Conservation (phyloP, 805 yeast genomes). For the Yamadazyma akitaensis region DNA sequence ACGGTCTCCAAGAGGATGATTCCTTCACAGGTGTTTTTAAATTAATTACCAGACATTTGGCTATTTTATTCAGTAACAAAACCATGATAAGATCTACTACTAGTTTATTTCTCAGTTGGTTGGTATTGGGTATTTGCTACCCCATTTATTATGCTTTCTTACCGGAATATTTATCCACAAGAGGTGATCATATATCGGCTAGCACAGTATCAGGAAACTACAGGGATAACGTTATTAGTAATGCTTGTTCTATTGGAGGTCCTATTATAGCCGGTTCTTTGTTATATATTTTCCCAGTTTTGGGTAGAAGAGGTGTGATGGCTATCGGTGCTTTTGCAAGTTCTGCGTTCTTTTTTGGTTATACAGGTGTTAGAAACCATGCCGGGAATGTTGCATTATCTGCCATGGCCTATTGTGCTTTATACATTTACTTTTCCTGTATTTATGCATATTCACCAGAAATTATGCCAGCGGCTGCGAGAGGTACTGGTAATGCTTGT, state of each 20-base stretch:
- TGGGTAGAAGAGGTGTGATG: constrained; percentile 60
- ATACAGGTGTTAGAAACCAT: constrained; percentile 54
- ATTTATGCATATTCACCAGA: constrained; percentile 36
- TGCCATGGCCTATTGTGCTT: constrained; percentile 43
- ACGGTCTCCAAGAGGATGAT: constrained; percentile 19
- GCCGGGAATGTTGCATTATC: constrained; percentile 41
- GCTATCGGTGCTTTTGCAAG: constrained; percentile 49
- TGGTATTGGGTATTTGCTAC: constrained; percentile 52
- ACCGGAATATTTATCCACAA: constrained; percentile 48
- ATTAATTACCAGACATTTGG: constrained; percentile 33
- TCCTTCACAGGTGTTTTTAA: constrained; percentile 19
- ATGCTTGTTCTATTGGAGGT: constrained; percentile 47
- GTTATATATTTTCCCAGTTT: constrained; percentile 20
- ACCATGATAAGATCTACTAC: constrained; percentile 40
- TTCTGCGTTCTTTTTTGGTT: constrained; percentile 59
- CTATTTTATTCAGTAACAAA: constrained; percentile 42
- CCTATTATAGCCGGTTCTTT: constrained; percentile 50
- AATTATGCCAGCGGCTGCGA: constrained; percentile 32
- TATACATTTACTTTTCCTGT: constrained; percentile 34
- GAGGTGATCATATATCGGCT: constrained; percentile 49
- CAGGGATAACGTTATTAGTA: constrained; percentile 48
- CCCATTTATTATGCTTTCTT: constrained; percentile 53
- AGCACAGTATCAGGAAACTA: constrained; percentile 37
- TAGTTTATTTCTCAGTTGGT: constrained; percentile 48
- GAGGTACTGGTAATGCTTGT: constrained; percentile 36